phyloP scores from a whole-genome alignment of 108 stramenopile species.

The Nitzschia palea region DNA sequence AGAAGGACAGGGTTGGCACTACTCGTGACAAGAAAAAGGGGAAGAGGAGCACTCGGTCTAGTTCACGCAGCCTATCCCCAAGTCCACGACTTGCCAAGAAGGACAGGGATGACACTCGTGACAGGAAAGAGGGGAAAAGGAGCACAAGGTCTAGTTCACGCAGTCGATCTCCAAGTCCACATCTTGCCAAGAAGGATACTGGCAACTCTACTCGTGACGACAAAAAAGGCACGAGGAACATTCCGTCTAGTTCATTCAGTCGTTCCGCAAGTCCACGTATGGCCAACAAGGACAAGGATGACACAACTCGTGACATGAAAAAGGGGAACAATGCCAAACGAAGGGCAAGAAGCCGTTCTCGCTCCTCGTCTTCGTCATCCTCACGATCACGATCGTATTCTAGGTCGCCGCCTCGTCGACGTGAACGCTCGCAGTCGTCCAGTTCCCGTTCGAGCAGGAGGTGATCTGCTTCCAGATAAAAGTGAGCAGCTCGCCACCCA shows the following conservation, averaged over 20 bases:
- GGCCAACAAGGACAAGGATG: too few species aligned
- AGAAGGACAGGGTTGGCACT: background rate
- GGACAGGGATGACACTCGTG: background rate
- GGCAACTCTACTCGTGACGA: background rate
- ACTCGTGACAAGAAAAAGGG: background rate
- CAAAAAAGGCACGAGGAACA: background rate
- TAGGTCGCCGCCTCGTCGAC: constrained; percentile 7
- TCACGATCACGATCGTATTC: constrained; percentile 19
- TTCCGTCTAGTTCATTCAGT: background rate
- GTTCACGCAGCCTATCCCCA: background rate
- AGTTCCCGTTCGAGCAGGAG: constrained; percentile 4
- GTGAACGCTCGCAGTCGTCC: constrained; percentile 10
- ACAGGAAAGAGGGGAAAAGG: background rate
- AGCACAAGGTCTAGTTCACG: background rate
- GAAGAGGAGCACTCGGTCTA: background rate
- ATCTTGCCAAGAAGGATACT: too few species aligned
- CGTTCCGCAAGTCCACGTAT: background rate
- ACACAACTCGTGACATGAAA: too few species aligned
- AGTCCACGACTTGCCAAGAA: too few species aligned
- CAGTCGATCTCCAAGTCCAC: background rate
- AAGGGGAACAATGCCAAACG: background rate
- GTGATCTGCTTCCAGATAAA: too few species aligned
- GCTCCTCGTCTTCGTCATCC: constrained; percentile 1
- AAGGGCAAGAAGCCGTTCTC: background rate
- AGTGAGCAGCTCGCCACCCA: too few species aligned